Evolutionary conservation across 306 rosid species (phyloP).

Genomic region (Canavalia gladiata): DNA sequence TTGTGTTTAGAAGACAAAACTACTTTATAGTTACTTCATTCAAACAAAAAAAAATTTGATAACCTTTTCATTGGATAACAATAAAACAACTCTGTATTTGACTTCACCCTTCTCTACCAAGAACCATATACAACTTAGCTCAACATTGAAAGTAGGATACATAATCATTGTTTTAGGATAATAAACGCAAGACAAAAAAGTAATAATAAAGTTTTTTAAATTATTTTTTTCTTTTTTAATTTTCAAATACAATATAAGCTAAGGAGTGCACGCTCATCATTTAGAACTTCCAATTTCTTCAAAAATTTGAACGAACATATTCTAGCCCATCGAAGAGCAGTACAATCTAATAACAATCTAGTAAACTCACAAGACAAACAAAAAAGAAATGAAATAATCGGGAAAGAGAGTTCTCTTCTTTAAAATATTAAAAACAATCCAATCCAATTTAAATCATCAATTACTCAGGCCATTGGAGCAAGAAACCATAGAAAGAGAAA

Average conservation of each 20-base stretch:
- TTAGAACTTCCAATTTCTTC: neutral
- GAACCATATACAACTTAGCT: neutral
- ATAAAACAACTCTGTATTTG: slow-evolving; percentile 29
- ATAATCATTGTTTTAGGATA: neutral
- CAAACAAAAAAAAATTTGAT: neutral
- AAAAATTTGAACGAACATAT: neutral
- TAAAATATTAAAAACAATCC: neutral
- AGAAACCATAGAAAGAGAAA: slow-evolving; percentile 47
- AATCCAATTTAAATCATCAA: slow-evolving; percentile 6
- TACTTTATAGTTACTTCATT: neutral
- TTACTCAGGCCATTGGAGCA: neutral
- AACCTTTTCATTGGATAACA: neutral
- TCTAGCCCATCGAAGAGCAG: neutral
- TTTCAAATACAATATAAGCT: neutral
- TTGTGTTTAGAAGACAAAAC: neutral
- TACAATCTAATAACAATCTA: slow-evolving; percentile 36
- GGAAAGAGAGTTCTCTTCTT: neutral
- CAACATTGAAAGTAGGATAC: neutral
- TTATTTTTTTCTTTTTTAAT: neutral
- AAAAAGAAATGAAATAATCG: neutral
- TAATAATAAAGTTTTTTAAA: neutral
- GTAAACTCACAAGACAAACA: neutral
- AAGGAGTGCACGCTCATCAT: slow-evolving; percentile 8
- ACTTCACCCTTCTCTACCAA: slow-evolving; percentile 32
- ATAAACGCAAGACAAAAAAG: neutral